Evolutionary conservation across 169 alveolate species (phyloP).

Genomic region (Babesia gibsoni): DNA sequence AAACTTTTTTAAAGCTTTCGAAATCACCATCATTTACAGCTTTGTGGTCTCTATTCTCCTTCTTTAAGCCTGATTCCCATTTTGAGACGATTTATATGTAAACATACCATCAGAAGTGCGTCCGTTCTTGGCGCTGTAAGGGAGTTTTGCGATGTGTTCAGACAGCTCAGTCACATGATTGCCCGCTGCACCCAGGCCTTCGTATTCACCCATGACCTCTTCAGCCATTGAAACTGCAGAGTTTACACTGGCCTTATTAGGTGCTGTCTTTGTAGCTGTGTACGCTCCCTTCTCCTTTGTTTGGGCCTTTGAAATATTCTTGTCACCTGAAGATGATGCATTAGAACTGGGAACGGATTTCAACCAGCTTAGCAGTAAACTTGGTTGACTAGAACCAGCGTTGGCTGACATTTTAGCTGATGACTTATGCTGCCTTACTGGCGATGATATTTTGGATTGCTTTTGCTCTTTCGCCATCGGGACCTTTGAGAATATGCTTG

Average conservation of each 20-base stretch:
- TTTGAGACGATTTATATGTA: not conserved
- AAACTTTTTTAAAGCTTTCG: not conserved
- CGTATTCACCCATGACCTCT: constrained; percentile 1
- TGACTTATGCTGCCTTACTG: too few species aligned
- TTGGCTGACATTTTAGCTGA: not conserved
- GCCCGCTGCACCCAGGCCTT: constrained; percentile 25
- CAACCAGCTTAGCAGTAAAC: constrained; percentile 57
- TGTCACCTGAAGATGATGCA: not conserved
- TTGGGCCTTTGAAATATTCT: not conserved
- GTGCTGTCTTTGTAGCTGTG: not conserved
- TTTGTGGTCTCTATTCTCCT: not conserved
- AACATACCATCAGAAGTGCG: not conserved
- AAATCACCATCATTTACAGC: not conserved
- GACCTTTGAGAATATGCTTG: not conserved
- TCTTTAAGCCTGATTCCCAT: not conserved
- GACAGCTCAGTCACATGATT: constrained; percentile 1
- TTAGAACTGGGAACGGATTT: not conserved
- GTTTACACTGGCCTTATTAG: not conserved
- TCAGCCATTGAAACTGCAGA: not conserved
- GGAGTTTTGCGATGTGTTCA: not conserved
- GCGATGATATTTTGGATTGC: not conserved
- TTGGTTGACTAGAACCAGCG: not conserved
- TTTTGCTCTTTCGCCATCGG: not conserved
- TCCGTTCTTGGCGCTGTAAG: not conserved
- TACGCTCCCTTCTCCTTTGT: not conserved